phyloP scores from a whole-genome alignment of 768 basidiomycete species.

The Suillus ampliporus region DNA sequence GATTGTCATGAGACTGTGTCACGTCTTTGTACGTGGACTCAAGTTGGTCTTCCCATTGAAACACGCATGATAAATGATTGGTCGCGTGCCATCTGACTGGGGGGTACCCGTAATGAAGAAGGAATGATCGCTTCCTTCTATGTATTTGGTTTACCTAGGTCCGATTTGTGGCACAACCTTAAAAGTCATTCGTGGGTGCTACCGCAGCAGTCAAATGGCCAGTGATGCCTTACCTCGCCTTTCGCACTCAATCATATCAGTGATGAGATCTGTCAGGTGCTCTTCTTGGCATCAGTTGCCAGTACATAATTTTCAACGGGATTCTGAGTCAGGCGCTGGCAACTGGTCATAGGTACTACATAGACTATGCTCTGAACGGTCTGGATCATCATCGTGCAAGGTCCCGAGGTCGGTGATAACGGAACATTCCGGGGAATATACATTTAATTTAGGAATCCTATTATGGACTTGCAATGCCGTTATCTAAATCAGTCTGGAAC shows the following conservation, averaged over 20 bases:
- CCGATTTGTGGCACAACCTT: not conserved
- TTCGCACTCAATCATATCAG: not conserved
- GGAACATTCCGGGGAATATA: not conserved
- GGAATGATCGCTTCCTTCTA: not conserved
- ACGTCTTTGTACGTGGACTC: not conserved
- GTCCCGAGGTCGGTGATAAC: not conserved
- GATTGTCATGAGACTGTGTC: slow-evolving; percentile 1
- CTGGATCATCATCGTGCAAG: no score
- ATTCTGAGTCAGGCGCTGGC: not conserved
- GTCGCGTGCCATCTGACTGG: slow-evolving; percentile 1
- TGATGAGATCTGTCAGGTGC: not conserved
- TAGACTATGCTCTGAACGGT: no score
- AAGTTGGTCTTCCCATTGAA: not conserved
- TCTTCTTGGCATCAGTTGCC: no score
- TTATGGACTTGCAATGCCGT: not conserved
- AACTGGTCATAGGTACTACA: not conserved
- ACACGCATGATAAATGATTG: not conserved
- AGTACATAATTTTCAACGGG: not conserved
- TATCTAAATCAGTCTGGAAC: not conserved
- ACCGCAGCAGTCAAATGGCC: not conserved
- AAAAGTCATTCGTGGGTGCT: not conserved
- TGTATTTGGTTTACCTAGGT: not conserved
- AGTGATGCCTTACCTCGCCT: not conserved
- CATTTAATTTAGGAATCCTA: not conserved
- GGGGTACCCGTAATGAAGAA: not conserved